Conservation (phyloP, 345 rosid species). For the Anastatica hierochuntica region DNA sequence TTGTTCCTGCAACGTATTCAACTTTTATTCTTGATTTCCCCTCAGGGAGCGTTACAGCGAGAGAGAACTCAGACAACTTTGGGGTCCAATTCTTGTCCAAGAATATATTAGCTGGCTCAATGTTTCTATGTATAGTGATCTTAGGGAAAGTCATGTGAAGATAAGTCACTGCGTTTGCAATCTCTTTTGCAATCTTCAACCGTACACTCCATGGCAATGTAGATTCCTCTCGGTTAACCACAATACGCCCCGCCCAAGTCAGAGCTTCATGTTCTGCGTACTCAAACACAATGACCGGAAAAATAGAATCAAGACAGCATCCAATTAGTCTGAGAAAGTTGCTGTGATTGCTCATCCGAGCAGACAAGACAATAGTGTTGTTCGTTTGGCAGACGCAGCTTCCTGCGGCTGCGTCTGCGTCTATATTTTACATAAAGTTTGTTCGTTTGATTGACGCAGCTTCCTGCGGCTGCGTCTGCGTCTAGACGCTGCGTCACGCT, state of each 20-base stretch:
- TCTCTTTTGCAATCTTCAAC: background rate
- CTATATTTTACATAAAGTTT: too few relatives aligned
- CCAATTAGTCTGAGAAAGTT: conserved; percentile 11
- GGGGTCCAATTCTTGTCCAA: background rate
- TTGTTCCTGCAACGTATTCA: background rate
- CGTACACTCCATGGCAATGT: background rate
- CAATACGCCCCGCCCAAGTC: background rate
- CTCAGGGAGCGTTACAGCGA: background rate
- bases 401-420: too few relatives aligned
- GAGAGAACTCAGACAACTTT: background rate
- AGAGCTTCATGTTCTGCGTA: background rate
- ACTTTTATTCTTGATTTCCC: background rate
- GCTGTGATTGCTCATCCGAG: conserved; percentile 4
- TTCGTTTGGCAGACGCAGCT: too few relatives aligned
- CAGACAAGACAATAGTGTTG: conserved; percentile 6
- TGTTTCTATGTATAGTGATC: background rate
- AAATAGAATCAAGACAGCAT: background rate
- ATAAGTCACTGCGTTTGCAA: background rate
- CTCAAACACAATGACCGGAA: conserved; percentile 9
- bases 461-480: too few relatives aligned
- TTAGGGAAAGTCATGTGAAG: conserved; percentile 3
- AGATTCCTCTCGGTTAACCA: background rate
- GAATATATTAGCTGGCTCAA: background rate
- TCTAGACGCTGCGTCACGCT: too few relatives aligned
- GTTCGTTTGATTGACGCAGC: too few relatives aligned